Percentiles rank a stretch among this genome's conserved stretches.
Evolutionary conservation across 768 basidiomycete genomes (phyloP).

Genomic region (Boletus fagicola): DNA sequence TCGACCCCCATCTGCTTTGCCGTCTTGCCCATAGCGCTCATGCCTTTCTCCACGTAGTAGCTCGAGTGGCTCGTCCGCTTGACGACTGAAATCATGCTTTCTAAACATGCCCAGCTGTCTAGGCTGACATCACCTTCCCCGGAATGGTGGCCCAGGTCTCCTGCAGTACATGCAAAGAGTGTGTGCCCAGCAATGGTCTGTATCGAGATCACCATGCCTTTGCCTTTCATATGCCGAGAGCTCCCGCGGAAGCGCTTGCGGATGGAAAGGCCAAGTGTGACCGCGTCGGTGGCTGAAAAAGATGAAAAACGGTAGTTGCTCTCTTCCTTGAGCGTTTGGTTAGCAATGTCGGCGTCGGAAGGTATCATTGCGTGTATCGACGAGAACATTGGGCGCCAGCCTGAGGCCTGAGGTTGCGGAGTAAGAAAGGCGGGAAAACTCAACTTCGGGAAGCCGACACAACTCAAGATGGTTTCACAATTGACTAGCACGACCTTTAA

Average conservation of each 20-base stretch:
- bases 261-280: conserved; percentile 75
- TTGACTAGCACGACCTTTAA: not conserved
- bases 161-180: conserved; percentile 80
- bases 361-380: conserved; percentile 61
- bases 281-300: conserved; percentile 75
- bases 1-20: conserved; percentile 70
- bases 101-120: conserved; percentile 76
- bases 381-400: conserved; percentile 51
- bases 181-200: conserved; percentile 78
- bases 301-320: conserved; percentile 64
- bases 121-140: conserved; percentile 75
- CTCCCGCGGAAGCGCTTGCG: conserved; percentile 81
- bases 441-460: not conserved
- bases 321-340: conserved; percentile 70
- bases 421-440: conserved; percentile 7
- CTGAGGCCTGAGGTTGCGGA: conserved; percentile 5
- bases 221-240: conserved; percentile 68
- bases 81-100: conserved; percentile 79
- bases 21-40: conserved; percentile 79
- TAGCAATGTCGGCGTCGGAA: conserved; percentile 70
- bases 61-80: conserved; percentile 80
- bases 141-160: conserved; percentile 65
- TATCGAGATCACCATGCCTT: conserved; percentile 78
- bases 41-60: conserved; percentile 84
- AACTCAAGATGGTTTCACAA: not conserved